phyloP scores from a whole-genome alignment of 768 basidiomycete species.

The Leccinum arenicola region DNA sequence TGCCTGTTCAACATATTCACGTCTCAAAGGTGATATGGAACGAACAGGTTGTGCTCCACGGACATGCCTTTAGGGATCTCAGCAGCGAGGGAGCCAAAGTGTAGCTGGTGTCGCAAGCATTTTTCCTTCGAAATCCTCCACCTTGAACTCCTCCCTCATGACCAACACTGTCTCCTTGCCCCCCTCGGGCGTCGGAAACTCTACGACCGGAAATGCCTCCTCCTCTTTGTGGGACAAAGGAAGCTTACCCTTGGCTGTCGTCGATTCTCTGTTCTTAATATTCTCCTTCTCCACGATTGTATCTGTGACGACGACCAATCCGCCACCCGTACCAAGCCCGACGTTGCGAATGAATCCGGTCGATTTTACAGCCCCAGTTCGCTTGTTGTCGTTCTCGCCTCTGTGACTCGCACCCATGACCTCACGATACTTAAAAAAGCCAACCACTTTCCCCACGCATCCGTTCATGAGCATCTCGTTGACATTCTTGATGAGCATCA shows the following conservation, averaged over 20 bases:
- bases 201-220: slow-evolving; percentile 45
- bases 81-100: too few species aligned
- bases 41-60: too few species aligned
- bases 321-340: background rate
- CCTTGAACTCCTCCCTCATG: slow-evolving; percentile 50
- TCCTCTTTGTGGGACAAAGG: slow-evolving; percentile 36
- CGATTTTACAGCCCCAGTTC: slow-evolving; percentile 21
- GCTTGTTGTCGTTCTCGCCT: slow-evolving; percentile 25
- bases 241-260: slow-evolving; percentile 14
- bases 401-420: background rate
- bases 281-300: background rate
- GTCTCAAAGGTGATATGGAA: too few species aligned
- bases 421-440: slow-evolving; percentile 38
- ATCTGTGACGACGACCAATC: background rate
- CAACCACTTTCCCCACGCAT: slow-evolving; percentile 45
- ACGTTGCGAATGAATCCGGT: slow-evolving; percentile 38
- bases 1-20: too few species aligned
- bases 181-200: slow-evolving; percentile 40
- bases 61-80: too few species aligned
- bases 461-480: slow-evolving; percentile 65
- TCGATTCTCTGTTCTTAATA: slow-evolving; percentile 7
- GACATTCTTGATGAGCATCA: slow-evolving; percentile 61
- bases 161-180: slow-evolving; percentile 46
- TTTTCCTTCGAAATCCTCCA: slow-evolving; percentile 51
- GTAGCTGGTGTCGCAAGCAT: slow-evolving; percentile 33